Percentiles rank a stretch among this genome's conserved stretches.
phyloP scores from a whole-genome alignment of 2,329 filamentous ascomycete species.

The Aphanocladium album region DNA sequence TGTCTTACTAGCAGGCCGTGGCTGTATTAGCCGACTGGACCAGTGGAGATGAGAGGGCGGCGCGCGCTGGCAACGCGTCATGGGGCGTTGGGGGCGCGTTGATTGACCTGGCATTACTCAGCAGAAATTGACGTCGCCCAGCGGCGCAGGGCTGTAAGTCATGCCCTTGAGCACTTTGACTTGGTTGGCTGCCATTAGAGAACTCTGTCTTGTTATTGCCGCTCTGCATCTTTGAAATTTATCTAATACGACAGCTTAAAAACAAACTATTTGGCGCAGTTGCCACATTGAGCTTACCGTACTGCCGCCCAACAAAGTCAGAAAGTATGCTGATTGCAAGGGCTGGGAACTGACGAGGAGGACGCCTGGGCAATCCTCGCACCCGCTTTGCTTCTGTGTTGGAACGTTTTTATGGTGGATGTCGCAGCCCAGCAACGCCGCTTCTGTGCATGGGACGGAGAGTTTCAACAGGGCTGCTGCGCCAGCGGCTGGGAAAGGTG shows the following conservation, averaged over 20 bases:
- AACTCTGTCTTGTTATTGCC: no score
- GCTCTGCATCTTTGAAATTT: no score
- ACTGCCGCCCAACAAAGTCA: neutral
- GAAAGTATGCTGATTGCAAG: neutral
- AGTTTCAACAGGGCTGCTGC: no score
- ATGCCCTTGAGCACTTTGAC: neutral
- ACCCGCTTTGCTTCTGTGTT: neutral
- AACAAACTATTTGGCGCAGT: neutral
- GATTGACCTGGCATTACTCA: conserved; percentile 1
- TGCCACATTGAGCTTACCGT: neutral
- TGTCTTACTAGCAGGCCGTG: neutral
- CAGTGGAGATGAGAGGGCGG: neutral
- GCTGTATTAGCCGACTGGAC: neutral
- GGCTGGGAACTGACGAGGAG: no score
- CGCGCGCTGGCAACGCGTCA: neutral
- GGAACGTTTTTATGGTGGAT: neutral
- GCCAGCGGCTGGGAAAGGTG: no score
- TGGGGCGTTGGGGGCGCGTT: neutral
- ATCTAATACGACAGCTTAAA: neutral
- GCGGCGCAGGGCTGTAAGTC: no score
- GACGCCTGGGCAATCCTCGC: neutral
- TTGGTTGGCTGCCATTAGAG: neutral
- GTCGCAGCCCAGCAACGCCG: no score
- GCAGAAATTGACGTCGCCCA: neutral
- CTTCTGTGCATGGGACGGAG: no score